Evolutionary conservation across 352 stramenopile genomes (phyloP), one percentile per base, ranked within the genome.

Genomic region (Lagenidium sp.): DNA sequence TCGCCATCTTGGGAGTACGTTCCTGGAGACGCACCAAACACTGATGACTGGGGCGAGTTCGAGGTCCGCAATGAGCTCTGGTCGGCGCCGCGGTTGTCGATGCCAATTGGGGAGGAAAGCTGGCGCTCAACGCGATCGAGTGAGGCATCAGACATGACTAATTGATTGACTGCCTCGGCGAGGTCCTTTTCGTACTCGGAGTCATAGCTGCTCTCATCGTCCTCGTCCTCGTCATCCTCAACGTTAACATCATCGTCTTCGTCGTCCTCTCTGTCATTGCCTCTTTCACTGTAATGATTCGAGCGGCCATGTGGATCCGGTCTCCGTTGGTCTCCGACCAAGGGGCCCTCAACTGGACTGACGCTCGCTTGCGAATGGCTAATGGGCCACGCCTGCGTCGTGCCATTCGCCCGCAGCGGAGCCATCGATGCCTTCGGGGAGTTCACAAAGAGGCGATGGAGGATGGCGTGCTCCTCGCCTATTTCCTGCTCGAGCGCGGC

Each of bases 181-280:
- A 88, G 60, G 49, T 85, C 70, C 7, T 83, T 73, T 47, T 89
- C 76, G 44, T 86, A 89, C 25, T 74, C 70, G 1, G 66, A 77
- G 26, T 56, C 68, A 47, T 70, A 84, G 8, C 62, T 68, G 41
- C 74, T 83, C 46, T 60, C 80, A 15, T 59, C 47, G 20, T 58
- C 53, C 2, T 59, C 44, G 12, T 51, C 47, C 11, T 37, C 41
- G 32, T 50, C 34, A 3, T 35, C 44, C 32, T 38, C 15, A 44
- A 21, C 23, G 6, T 44, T n/a, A 12, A 18, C 47, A 41, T 41
- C 41, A 3, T 39, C 34, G 11, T 41, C 28, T 36, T 15, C 30
- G n/a, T n/a, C n/a, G n/a, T n/a, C n/a, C n/a, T n/a, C n/a, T n/a
- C n/a, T n/a, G n/a, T n/a, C n/a, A n/a, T n/a, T n/a, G n/a, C n/a